A percentile compares a stretch with the other conserved stretches of the same genome.
Evolutionary conservation across 2,329 filamentous ascomycete species (phyloP).

Genomic region (Arachnopeziza araneosa): DNA sequence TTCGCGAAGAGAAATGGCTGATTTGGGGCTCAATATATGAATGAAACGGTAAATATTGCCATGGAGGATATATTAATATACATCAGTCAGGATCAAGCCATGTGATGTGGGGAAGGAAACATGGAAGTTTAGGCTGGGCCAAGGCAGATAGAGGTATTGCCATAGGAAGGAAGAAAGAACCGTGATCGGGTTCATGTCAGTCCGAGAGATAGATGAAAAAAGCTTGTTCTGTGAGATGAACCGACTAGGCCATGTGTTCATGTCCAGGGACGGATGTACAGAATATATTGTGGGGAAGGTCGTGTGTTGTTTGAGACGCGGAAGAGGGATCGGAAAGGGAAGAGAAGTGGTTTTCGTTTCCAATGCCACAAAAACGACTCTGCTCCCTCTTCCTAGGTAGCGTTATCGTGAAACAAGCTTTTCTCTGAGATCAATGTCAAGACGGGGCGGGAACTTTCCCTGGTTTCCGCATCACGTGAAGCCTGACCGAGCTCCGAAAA

Average conservation of each 20-base stretch:
- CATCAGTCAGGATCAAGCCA: not conserved
- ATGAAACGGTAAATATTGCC: not conserved
- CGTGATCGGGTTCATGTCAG: not conserved
- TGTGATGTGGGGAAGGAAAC: not conserved
- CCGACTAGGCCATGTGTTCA: not conserved
- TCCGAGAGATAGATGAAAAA: not conserved
- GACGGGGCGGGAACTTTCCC: too few relatives aligned
- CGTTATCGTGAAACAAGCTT: not conserved
- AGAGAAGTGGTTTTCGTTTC: too few relatives aligned
- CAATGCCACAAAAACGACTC: not conserved
- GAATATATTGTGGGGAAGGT: too few relatives aligned
- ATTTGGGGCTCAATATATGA: not conserved
- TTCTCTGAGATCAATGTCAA: not conserved
- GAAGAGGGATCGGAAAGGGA: not conserved
- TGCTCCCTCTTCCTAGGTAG: not conserved
- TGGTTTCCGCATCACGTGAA: not conserved
- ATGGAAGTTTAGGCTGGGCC: not conserved
- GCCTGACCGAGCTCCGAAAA: not conserved
- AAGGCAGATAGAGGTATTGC: too few relatives aligned
- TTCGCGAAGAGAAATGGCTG: not conserved
- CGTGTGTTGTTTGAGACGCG: not conserved
- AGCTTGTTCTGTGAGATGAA: not conserved
- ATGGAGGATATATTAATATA: not conserved
- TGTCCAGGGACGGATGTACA: not conserved
- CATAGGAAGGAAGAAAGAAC: not conserved